Evolutionary conservation across 768 basidiomycete species (phyloP).

Genomic region (Tephrocybe sp.): DNA sequence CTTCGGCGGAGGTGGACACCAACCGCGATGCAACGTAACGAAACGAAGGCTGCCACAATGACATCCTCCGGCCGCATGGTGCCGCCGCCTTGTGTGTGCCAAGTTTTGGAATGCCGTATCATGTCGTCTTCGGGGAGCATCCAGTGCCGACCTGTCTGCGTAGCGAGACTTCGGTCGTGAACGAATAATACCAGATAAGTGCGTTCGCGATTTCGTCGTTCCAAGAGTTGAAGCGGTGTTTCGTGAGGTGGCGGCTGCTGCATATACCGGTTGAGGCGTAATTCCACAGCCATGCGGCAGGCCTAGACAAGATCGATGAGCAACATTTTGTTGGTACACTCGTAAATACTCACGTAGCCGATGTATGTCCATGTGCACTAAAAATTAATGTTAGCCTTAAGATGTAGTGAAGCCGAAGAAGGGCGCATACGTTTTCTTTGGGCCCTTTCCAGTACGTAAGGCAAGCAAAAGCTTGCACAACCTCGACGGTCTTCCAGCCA

Average conservation of each 20-base stretch:
- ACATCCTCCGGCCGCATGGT: constrained; percentile 76
- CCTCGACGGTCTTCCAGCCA: constrained; percentile 80
- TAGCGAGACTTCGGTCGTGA: constrained; percentile 83
- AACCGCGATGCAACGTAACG: constrained; percentile 79
- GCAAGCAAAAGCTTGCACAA: constrained; percentile 87
- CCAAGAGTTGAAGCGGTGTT: constrained; percentile 62
- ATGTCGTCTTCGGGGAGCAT: constrained; percentile 89
- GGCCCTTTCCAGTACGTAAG: constrained; percentile 91
- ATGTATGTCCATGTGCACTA: constrained; percentile 88
- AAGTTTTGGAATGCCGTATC: constrained; percentile 63
- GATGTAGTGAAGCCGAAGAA: constrained; percentile 8
- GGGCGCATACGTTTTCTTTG: constrained; percentile 66
- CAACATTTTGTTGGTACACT: not conserved
- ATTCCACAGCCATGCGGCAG: constrained; percentile 85
- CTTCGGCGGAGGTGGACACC: not conserved
- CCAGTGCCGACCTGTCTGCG: constrained; percentile 85
- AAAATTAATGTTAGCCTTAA: constrained; percentile 17
- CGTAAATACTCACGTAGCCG: constrained; percentile 61
- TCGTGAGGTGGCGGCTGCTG: constrained; percentile 57
- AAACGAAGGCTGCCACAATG: constrained; percentile 73
- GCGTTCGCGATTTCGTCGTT: constrained; percentile 82
- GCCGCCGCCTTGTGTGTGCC: constrained; percentile 65
- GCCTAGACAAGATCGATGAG: constrained; percentile 44
- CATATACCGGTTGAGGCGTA: constrained; percentile 73
- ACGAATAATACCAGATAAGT: constrained; percentile 86